Base-by-base conservation (phyloP, 1,284 basidiomycete species). In the Paramarasmius palmivorus region DNA sequence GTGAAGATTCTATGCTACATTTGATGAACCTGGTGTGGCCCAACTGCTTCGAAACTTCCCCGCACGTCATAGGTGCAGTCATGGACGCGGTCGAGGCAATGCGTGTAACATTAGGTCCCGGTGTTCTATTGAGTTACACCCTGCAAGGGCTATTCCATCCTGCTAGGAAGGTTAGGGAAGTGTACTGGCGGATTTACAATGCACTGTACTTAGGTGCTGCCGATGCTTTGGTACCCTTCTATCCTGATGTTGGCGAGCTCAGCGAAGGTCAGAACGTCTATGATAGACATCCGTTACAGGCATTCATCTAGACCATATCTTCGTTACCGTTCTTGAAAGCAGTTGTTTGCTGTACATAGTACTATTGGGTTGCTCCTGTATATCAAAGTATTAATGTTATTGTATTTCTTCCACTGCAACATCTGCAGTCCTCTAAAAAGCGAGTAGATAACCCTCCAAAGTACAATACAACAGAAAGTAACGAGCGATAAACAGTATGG, bases 21-120 rank as follows among this genome's bases (percentile, higher is more conserved):
- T 73, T 99, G 54, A 93, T 99, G 88, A 99, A 99, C 71, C 83
- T 99, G 25, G 91, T 99, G 22, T 99, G 96, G 95, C 97, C 97
- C 3, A 99, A 99, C 69, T 95, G 95, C 70, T 98, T 98, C 68
- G 96, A 99, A 76, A 97, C 95, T 1, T 93, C 89, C 29, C 97
- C 97, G 2, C 97, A 99, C 74, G 95, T 99, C 57, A 98, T 99
- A 61, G 94, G 94, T 34, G 93, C 93, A 3, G 92, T 96, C 48
- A 95, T 95, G 92, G 94, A 96, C 50, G 95, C 95, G 1, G 83
- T 99, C 64, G 97, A 99, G 72, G 92, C 92, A 2, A 97, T 99
- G 93, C 84, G 95, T 20, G 89, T 99, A 39, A 94, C 94, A 6
- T 76, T 99, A 23, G 97, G 97, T 1, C 94, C 96, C 0, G 97